Evolutionary conservation across 352 stramenopile species (phyloP).

Genomic region (Poterioochromonas sp.): DNA sequence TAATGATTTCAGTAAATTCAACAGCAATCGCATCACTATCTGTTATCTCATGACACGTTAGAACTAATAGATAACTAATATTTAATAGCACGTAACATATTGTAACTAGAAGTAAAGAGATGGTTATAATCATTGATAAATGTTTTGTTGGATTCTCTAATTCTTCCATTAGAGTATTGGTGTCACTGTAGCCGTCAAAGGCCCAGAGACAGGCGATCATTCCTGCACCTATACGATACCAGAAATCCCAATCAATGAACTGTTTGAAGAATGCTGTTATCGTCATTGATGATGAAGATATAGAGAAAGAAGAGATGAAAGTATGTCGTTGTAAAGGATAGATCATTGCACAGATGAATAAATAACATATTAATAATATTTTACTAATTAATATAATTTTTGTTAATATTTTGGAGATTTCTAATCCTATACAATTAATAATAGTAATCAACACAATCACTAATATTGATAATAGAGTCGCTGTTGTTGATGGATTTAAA

Average conservation of each 20-base stretch:
- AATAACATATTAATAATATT: not conserved
- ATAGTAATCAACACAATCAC: not conserved
- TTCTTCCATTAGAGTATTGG: constrained; percentile 6
- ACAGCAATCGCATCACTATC: constrained; percentile 20
- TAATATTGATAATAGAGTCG: not conserved
- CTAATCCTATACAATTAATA: constrained; percentile 12
- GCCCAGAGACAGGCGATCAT: constrained; percentile 24
- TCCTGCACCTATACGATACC: not conserved
- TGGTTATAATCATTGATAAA: not conserved
- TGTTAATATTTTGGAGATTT: not conserved
- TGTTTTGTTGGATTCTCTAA: not conserved
- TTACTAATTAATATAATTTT: not conserved
- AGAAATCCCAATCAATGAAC: not conserved
- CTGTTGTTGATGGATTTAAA: not conserved
- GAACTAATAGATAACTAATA: not conserved
- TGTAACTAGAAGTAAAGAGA: not conserved
- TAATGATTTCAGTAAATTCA: not conserved
- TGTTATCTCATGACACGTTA: not conserved
- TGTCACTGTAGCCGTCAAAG: constrained; percentile 12
- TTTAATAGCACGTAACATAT: constrained; percentile 8
- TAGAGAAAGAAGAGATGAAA: not conserved
- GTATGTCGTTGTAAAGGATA: not conserved
- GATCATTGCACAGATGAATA: not conserved
- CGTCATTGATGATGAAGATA: not conserved
- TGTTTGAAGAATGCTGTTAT: no score